Evolutionary conservation across 2,329 filamentous ascomycete species (phyloP), one percentile per base, ranked within the genome.

Genomic region (Fusarium subtropicale): DNA sequence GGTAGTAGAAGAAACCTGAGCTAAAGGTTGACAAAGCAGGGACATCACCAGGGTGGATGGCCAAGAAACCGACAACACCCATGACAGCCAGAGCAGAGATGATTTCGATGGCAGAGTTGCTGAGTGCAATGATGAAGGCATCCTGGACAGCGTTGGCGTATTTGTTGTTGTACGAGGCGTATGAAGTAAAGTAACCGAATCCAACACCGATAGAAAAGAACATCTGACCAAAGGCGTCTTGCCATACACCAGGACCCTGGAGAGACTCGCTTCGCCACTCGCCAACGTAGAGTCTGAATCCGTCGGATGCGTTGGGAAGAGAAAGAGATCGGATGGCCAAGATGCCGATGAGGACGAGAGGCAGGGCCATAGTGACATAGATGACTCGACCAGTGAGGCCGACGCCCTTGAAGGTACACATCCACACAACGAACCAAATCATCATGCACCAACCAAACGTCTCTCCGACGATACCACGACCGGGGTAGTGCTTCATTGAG

Each of bases 401-500:
- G 16, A 88, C 84, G 15, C 87, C 83, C 56, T 84, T 84, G 73
- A 87, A 86, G 67, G 87, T 86, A 60, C 84, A 86, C 22, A 88
- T 70, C 85, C 86, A 87, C 33, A 88, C 82, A 7, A 87, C 55
- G 69, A 87, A 84, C 85, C 85, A 87, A 57, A 85, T 83, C 66
- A 88, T 87, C 20, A 82, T 78, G 26, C 78, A 81, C 86, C 86
- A 87, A 1, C 83, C 84, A 1, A 85, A 83, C 0, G 84, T 85
- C 71, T 88, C 86, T 0, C 83, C 84, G 3, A 87, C 74, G 9
- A 88, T 72, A 0, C 75, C 78, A 2, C 78, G 74, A 1, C 79
- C 79, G 0, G 81, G 80, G 56, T 87, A 87, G 1, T 45, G 45
- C 44, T 50, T 58, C 9, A 72, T 4, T 5, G 58, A 52, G 1